Percentiles rank a stretch among this genome's conserved stretches.
Conservation (phyloP, 2,329 filamentous ascomycete genomes). For the Scedosporium aurantiacum region DNA sequence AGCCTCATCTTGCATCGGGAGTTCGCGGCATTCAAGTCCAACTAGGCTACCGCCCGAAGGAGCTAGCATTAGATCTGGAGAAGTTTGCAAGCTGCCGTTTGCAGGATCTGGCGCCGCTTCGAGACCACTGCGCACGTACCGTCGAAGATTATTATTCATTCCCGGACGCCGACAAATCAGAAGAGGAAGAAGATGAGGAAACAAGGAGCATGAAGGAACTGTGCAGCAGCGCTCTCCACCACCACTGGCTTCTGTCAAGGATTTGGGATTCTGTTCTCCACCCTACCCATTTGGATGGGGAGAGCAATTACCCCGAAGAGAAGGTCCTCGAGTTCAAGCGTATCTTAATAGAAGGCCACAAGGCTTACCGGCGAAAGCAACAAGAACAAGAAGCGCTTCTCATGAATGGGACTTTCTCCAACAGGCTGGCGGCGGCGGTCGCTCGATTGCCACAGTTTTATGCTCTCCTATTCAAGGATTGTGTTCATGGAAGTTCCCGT, state of each 20-base stretch:
- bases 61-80: not conserved
- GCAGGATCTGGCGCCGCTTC: not conserved
- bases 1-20: not conserved
- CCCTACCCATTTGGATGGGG: not conserved
- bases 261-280: too few species aligned
- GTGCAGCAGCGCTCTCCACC: too few species aligned
- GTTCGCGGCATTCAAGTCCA: not conserved
- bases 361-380: not conserved
- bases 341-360: not conserved
- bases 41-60: not conserved
- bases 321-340: too few species aligned
- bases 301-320: not conserved
- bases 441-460: not conserved
- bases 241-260: too few species aligned
- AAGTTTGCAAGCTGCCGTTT: not conserved
- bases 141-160: too few species aligned
- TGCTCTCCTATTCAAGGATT: not conserved
- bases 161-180: too few species aligned
- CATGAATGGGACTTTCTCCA: not conserved
- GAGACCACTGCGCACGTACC: not conserved
- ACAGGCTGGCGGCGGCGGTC: not conserved
- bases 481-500: too few species aligned
- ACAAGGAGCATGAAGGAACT: too few species aligned
- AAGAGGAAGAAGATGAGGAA: too few species aligned
- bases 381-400: not conserved